Base-by-base conservation (phyloP, 2,329 filamentous ascomycete genomes). In the Rhytidhysteron rufulum region DNA sequence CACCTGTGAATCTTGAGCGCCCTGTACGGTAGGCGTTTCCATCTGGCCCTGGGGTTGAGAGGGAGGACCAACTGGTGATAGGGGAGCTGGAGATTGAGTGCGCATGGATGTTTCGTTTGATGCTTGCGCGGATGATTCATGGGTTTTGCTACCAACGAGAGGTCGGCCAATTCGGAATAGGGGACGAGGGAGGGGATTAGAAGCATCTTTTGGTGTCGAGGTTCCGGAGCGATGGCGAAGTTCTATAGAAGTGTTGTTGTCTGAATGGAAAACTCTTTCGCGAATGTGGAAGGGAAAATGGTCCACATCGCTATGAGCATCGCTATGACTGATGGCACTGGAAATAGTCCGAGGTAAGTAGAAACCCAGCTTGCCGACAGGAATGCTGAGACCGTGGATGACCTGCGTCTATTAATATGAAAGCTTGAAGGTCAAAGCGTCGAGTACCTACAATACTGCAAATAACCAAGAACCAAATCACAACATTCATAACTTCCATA, bases 391-490 rank as follows among this genome's bases (percentile, higher is more conserved):
- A 5, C 88, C 88, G 51, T 95, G 88, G 3, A 93, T 83, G 30
- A 90, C 69, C 82, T 82, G 39, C 5, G 5, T 19, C 22, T 15
- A 22, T 50, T 31, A 32, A 25, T 9, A 18, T 24, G 22, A 25
- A n/a, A 16, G 27, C 40, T 29, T 4, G 7, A 17, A 36, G 25
- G 45, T 19, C 6, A 20, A 29, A 24, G 6, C 6, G 17, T 2
- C 15, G 7, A 27, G 15, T 10, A 73, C 82, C 74, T 69, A 89
- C 85, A 44, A 95, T 83, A 49, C 86, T 93, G 66, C 86, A 91
- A 16, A 93, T 80, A 7, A 80, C 77, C 37, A 95, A 66, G 55
- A 95, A 95, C 89, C 89, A 95, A 15, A 95, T 83, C 0, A 95
- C 78, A 1, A 91, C 73, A 2, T 72, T 73, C 38, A 88, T 76